Percentiles rank a stretch among this genome's conserved stretches.
Evolutionary conservation across 192 early-diverging fungal genomes (phyloP).

Genomic region (Haplosporangium gracile): DNA sequence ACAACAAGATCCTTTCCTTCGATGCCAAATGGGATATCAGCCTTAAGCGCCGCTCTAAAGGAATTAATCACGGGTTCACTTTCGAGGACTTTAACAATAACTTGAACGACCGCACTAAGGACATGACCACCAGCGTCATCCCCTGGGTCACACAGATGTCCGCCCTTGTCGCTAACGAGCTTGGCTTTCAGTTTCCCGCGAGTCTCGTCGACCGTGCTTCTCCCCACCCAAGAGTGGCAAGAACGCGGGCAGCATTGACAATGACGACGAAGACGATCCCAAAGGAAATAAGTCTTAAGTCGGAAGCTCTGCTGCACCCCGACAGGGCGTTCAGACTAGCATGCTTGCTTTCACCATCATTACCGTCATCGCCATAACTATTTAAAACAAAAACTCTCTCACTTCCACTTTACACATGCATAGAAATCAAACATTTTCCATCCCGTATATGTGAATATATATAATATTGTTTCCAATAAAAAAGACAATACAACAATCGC

Average conservation of each 20-base stretch:
- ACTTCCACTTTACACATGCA: background rate
- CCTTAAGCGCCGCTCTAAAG: conserved; percentile 1
- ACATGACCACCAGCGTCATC: conserved; percentile 6
- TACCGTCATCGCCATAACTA: background rate
- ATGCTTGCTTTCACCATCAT: background rate
- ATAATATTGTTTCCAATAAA: no score
- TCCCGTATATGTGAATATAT: no score
- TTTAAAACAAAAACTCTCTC: background rate
- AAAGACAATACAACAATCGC: no score
- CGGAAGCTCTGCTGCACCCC: background rate
- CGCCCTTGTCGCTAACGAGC: background rate
- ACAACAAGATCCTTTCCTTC: conserved; percentile 30
- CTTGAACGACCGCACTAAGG: conserved; percentile 12
- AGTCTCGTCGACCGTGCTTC: conserved; percentile 9
- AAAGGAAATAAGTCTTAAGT: background rate
- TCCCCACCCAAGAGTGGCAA: conserved; percentile 11
- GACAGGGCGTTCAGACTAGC: background rate
- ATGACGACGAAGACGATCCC: conserved; percentile 10
- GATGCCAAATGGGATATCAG: conserved; percentile 25
- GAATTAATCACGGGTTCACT: conserved; percentile 14
- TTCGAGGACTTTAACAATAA: conserved; percentile 31
- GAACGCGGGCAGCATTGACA: background rate
- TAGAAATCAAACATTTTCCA: no score
- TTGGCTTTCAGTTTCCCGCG: conserved; percentile 13
- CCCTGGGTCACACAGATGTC: conserved; percentile 4